phyloP scores from a whole-genome alignment of 192 early-diverging fungal genomes.

The Coemansia sp. region DNA sequence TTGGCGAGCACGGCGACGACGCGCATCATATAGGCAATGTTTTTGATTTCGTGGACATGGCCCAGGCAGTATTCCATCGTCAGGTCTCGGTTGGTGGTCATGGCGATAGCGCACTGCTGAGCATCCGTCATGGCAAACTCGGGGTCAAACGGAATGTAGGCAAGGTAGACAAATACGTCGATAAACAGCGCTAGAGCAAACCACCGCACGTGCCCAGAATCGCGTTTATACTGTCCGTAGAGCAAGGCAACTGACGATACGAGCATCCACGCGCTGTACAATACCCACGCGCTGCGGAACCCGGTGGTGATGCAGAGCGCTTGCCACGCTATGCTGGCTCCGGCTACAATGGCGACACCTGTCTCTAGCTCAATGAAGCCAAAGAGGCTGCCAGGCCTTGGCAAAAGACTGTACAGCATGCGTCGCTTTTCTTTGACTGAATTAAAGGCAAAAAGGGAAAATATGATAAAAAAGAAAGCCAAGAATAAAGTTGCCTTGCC shows the following conservation, averaged over 20 bases:
- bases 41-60: constrained; percentile 49
- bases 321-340: constrained; percentile 22
- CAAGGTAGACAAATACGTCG: constrained; percentile 29
- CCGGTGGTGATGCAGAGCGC: constrained; percentile 15
- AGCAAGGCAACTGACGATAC: constrained; percentile 43
- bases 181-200: constrained; percentile 35
- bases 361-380: constrained; percentile 24
- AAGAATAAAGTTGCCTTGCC: background rate
- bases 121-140: constrained; percentile 37
- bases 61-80: constrained; percentile 38
- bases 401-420: constrained; percentile 31
- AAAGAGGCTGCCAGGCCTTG: constrained; percentile 22
- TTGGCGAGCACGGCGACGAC: constrained; percentile 23
- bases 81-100: constrained; percentile 34
- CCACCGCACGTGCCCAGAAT: constrained; percentile 44
- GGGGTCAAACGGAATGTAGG: constrained; percentile 14
- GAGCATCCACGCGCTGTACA: constrained; percentile 43
- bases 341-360: constrained; percentile 19
- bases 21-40: constrained; percentile 41
- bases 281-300: constrained; percentile 31
- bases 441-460: background rate
- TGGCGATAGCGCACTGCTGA: constrained; percentile 41
- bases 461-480: background rate
- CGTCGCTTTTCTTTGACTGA: background rate
- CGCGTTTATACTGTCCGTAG: constrained; percentile 44